Percentiles rank a stretch among this genome's conserved stretches.
These are phyloP conservation scores for Viscum album DNA, from an alignment of 177 flowering plant genomes.

Conservation along the genomic window DNA sequence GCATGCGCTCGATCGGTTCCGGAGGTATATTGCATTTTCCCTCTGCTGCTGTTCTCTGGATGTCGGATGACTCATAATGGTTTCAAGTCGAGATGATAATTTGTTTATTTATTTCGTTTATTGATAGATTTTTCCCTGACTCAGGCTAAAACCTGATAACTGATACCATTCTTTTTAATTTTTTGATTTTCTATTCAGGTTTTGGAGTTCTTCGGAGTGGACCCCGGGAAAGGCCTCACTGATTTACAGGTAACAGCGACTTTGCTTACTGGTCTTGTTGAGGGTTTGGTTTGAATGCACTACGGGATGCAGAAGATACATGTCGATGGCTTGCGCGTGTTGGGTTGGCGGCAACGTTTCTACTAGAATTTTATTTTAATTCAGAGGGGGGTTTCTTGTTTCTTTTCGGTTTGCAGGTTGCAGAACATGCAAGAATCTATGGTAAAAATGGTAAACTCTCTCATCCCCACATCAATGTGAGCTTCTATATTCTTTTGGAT, in stretches of 20 bases:
- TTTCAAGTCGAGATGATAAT: neutral
- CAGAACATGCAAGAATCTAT: slow-evolving; percentile 45
- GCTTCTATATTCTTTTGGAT: neutral
- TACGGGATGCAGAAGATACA: too few species aligned
- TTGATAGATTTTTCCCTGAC: too few species aligned
- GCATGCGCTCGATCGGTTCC: slow-evolving; percentile 50
- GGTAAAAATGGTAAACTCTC: slow-evolving; percentile 60
- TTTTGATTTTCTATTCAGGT: slow-evolving; percentile 35
- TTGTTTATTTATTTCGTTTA: too few species aligned
- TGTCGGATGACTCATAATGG: neutral
- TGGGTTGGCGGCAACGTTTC: too few species aligned
- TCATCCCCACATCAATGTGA: neutral
- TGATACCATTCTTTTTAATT: neutral
- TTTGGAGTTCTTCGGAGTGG: slow-evolving; percentile 70
- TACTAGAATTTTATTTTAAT: too few species aligned
- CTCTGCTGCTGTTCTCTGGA: neutral
- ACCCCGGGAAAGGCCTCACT: slow-evolving; percentile 62
- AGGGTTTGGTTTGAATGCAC: neutral
- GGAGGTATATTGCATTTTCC: slow-evolving; percentile 27
- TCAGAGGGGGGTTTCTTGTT: too few species aligned
- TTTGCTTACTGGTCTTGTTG: neutral
- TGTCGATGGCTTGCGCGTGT: too few species aligned
- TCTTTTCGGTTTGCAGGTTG: too few species aligned
- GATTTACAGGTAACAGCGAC: slow-evolving; percentile 60
- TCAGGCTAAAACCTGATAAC: too few species aligned